Percentiles rank a stretch among this genome's conserved stretches.
phyloP scores from a whole-genome alignment of 2,329 filamentous ascomycete species.

The Nectriaceae sp. region DNA sequence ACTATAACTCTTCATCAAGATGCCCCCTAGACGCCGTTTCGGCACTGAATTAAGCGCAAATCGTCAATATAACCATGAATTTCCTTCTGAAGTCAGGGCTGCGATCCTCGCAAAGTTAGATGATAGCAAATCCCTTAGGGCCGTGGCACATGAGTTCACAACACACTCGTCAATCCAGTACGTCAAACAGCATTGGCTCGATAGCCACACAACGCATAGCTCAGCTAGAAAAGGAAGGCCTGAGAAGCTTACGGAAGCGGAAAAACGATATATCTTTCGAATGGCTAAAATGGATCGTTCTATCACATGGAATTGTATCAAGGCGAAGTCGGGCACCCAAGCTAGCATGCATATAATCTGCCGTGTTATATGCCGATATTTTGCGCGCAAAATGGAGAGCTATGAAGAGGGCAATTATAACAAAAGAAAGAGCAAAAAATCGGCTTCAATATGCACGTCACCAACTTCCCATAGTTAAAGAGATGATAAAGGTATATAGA shows the following conservation, averaged over 20 bases:
- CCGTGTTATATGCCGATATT: background rate
- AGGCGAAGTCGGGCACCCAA: too few relatives aligned
- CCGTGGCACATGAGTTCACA: background rate
- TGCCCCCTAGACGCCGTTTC: background rate
- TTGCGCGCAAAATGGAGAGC: background rate
- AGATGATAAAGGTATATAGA: background rate
- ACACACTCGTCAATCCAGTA: background rate
- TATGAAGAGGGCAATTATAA: background rate
- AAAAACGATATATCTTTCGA: background rate
- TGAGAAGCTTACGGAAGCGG: background rate
- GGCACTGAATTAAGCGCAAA: background rate
- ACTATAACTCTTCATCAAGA: background rate
- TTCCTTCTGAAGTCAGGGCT: background rate
- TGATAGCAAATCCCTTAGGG: background rate
- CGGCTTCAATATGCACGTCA: background rate
- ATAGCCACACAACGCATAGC: background rate
- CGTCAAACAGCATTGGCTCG: background rate
- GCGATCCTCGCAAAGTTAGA: background rate
- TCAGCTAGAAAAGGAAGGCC: background rate
- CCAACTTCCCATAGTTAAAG: background rate
- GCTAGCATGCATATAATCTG: too few relatives aligned
- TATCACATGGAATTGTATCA: background rate
- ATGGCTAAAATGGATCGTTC: background rate
- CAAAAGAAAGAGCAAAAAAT: background rate
- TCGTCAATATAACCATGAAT: background rate